Base-by-base conservation (phyloP, 192 early-diverging fungal genomes). In the Linnemannia exigua region DNA sequence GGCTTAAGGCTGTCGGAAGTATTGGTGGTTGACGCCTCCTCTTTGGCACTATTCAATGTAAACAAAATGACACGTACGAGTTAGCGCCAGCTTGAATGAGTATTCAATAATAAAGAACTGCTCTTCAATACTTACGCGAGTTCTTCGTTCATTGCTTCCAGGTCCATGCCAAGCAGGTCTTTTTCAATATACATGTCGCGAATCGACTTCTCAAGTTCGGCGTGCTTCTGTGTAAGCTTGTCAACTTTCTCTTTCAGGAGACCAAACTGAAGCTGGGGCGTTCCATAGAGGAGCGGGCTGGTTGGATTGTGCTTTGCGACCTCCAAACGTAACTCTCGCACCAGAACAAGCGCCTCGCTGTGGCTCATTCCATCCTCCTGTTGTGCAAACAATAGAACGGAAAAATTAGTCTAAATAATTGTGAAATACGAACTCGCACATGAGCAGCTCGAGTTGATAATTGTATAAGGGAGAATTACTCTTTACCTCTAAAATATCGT, bases 1-100 rank as follows among this genome's bases (percentile, higher is more conserved):
- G 61, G 74, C 31, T 79, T 46, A 33, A 71, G 31, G 37, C 67
- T 72, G 22, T 80, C 76, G 1, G 71, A 28, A 0, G 66, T 48
- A 22, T 72, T 71, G 52, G 48, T 54, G 8, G 72, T 35, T n/a
- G 79, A 9, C 1, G 81, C 76, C 25, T 90, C 89, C 79, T 89
- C 89, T 44, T 92, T 91, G 11, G 82, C 79, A 38, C 88, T 89
- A 76, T 84, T 19, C 41, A 47, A 52, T 46, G 46, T 73, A 76
- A 51, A 17, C 7, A n/a, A n/a, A n/a, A 31, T n/a, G n/a, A n/a
- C n/a, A n/a, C n/a, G n/a, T n/a, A 67, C 22, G 37, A 20, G 38
- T 33, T 31, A 75, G 3, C 31, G 38, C 33, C 28, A 16, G n/a
- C 8, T 36, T 41, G 20, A 70, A 19, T 11, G 46, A 28, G 15